These are phyloP conservation scores for Mortierella claussenii DNA, from an alignment of 192 early-diverging fungal genomes.

Conservation along the genomic window DNA sequence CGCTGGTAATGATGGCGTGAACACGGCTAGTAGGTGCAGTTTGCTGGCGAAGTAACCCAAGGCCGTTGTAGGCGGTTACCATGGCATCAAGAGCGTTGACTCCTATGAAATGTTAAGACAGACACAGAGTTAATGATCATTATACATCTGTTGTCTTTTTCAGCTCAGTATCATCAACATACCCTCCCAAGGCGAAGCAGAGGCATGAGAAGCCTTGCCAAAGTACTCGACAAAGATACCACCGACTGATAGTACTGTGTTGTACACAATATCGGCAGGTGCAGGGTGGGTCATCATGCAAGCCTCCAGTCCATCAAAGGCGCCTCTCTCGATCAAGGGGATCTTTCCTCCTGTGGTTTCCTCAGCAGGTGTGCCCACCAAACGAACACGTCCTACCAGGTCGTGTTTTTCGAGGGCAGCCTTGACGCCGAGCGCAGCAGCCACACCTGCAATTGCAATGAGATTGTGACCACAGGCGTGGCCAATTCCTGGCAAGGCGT, in stretches of 20 bases:
- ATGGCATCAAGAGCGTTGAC: constrained; percentile 86
- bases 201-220: constrained; percentile 79
- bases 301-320: constrained; percentile 76
- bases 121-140: too few species aligned
- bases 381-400: constrained; percentile 67
- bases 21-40: constrained; percentile 71
- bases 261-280: constrained; percentile 60
- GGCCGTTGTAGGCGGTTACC: constrained; percentile 68
- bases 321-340: constrained; percentile 69
- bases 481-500: constrained; percentile 73
- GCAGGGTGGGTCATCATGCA: constrained; percentile 88
- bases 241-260: constrained; percentile 52
- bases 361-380: constrained; percentile 86
- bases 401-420: constrained; percentile 47
- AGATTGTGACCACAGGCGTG: constrained; percentile 80
- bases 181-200: constrained; percentile 68
- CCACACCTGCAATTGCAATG: constrained; percentile 76
- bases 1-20: constrained; percentile 81
- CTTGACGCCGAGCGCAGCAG: constrained; percentile 65
- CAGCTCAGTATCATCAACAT: not conserved
- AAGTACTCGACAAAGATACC: constrained; percentile 69
- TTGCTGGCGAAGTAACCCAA: constrained; percentile 80
- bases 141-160: too few species aligned
- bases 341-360: constrained; percentile 81
- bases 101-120: constrained; percentile 38